Conservation (phyloP, 768 basidiomycete species). For the Auricularia sp. region DNA sequence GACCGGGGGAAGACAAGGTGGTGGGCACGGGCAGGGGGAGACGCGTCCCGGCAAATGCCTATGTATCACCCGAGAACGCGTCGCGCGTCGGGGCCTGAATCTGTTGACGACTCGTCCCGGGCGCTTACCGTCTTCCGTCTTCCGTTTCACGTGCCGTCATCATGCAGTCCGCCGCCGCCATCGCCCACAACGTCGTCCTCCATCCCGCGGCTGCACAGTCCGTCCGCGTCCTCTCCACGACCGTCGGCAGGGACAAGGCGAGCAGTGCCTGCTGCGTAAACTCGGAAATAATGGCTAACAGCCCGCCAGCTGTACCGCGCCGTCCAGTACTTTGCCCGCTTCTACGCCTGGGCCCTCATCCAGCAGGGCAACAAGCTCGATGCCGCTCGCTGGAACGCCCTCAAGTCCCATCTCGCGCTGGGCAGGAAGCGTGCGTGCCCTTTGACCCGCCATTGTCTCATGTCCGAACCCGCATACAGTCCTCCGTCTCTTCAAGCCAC, state of each 20-base stretch:
- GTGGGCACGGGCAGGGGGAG: too few species aligned
- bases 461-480: slow-evolving; percentile 35
- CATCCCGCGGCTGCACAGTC: slow-evolving; percentile 72
- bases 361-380: slow-evolving; percentile 58
- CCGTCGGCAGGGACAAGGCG: slow-evolving; percentile 87
- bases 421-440: slow-evolving; percentile 68
- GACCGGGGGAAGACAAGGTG: background rate
- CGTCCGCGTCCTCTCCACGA: slow-evolving; percentile 70
- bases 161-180: slow-evolving; percentile 6
- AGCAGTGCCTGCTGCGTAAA: slow-evolving; percentile 5
- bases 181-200: slow-evolving; percentile 52
- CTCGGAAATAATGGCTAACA: slow-evolving; percentile 3
- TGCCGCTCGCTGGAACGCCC: slow-evolving; percentile 67
- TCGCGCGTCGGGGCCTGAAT: background rate
- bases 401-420: slow-evolving; percentile 76
- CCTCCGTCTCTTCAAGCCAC: slow-evolving; percentile 83
- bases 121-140: background rate
- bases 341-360: slow-evolving; percentile 76
- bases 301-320: slow-evolving; percentile 67
- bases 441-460: slow-evolving; percentile 6
- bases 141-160: background rate
- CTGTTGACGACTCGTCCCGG: background rate
- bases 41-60: too few species aligned
- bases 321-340: slow-evolving; percentile 81
- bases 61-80: background rate